Evolutionary conservation across 306 rosid species (phyloP).

Genomic region (Glycine latifolia): DNA sequence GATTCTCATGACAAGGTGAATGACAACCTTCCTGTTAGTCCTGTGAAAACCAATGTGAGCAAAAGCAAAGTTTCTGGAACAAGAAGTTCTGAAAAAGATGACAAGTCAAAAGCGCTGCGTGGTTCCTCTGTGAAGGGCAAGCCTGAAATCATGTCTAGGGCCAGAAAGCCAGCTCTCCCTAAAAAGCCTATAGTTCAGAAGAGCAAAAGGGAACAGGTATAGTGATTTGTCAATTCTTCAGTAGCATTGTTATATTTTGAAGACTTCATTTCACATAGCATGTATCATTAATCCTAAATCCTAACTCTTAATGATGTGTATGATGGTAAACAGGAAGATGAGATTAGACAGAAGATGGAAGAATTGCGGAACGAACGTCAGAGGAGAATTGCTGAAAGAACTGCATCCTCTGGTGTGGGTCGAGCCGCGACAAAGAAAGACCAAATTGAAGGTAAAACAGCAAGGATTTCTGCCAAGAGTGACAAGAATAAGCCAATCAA

Average conservation of each 20-base stretch:
- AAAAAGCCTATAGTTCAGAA: constrained; percentile 60
- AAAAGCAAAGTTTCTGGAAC: constrained; percentile 48
- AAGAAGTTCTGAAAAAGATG: constrained; percentile 46
- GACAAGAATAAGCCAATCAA: constrained; percentile 49
- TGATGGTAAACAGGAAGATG: constrained; percentile 66
- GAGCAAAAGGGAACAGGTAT: constrained; percentile 71
- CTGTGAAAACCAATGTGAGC: constrained; percentile 43
- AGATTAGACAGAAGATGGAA: constrained; percentile 66
- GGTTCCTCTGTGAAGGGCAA: constrained; percentile 46
- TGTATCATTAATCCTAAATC: not conserved
- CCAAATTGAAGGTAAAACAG: constrained; percentile 48
- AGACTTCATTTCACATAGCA: not conserved
- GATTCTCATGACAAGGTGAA: constrained; percentile 48
- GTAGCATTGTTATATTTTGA: not conserved
- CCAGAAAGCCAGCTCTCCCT: constrained; percentile 47
- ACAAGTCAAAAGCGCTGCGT: constrained; percentile 39
- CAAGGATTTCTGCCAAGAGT: constrained; percentile 54
- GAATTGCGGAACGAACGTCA: constrained; percentile 60
- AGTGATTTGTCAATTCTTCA: not conserved
- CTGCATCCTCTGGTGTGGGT: constrained; percentile 56
- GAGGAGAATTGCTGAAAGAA: constrained; percentile 75
- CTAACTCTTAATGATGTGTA: constrained; percentile 25
- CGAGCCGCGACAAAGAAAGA: constrained; percentile 47
- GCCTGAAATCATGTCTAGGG: constrained; percentile 50
- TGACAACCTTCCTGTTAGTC: constrained; percentile 47